Base-by-base conservation (phyloP, 176 grass and related monocot genomes). In the Saccharum spontaneum region DNA sequence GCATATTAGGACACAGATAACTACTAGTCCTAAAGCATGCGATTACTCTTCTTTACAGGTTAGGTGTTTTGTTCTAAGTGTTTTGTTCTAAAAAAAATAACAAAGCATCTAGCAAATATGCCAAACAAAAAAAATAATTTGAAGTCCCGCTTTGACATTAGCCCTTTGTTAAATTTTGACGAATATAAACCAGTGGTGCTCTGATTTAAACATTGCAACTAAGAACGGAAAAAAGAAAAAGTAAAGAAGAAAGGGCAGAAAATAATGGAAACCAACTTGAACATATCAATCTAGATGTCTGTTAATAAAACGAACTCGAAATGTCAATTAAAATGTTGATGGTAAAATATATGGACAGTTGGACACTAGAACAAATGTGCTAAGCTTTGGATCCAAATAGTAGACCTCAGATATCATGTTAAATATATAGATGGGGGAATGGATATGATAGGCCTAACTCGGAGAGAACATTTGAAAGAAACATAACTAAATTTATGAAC, bases 21-120 rank as follows among this genome's bases (percentile, higher is more conserved):
- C 50, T 37, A 77, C 10, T 38, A 57, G 30, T 20, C 24, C 38
- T 37, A 71, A 60, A 71, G 62, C 36, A 63, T 67, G 49, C 6
- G 31, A 28, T 8, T 18, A 82, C 30, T 55, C 17, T 65, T 82
- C 17, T 69, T 69, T 24, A 78, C 8, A 52, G 31, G 15, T 55
- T 23, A 81, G 62, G n/a, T 31, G 22, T 76, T 89, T 62, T 81
- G 39, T 34, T 9, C 10, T 62, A 26, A n/a, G n/a, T 31, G 22
- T 76, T 89, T 63, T 81, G 40, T 36, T 9, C 10, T 63, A 3
- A 69, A 84, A 70, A 54, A 41, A 54, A 41, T 40, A 78, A 75
- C 22, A 76, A 81, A 23, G 5, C 22, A 23, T 22, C 20, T 33
- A 55, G 34, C 41, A 78, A 73, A 66, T 72, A 82, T 41, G 65